Base-by-base conservation (phyloP, 2,329 filamentous ascomycete species). In the Trichoderma semiorbis region DNA sequence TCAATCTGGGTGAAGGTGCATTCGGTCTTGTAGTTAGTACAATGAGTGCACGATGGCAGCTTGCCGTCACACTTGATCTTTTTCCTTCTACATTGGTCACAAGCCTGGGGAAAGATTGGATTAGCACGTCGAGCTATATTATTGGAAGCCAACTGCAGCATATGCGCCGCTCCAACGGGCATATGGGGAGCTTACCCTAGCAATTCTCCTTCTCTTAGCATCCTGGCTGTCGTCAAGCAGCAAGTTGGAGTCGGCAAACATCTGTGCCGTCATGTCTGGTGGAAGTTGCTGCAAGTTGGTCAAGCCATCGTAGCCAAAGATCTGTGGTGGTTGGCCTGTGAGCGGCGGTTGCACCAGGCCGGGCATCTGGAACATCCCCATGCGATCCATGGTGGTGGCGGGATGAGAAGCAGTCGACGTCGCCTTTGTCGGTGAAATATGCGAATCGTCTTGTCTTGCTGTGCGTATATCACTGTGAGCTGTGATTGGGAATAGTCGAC, bases 31-130 rank as follows among this genome's bases (percentile, higher is more conserved):
- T 98, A 98, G 81, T 98, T 98, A 81, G 92, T 92, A 81, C 95
- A 99, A 83, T 98, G 96, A 8, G 93, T 95, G 83, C 96, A 99
- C 73, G 94, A 91, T 47, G 96, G 95, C 83, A 97, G 90, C 84
- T 97, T 97, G 76, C 96, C 95, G 80, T 98, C 96, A 82, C 95
- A 98, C 84, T 98, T 98, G 83, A 98, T 96, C 87, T 95, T 97
- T 83, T 93, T 95, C 84, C 97, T 97, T 77, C 95, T 89, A 80
- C 95, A 98, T 94, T 97, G 97, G 78, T 97, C 95, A 84, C 94
- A 97, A 66, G 94, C 94, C 93, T 95, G 73, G 12, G 24, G 34
- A 53, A 7, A 39, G 12, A 43, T 8, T 3, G 18, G 24, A 60
- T 70, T 21, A 70, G 36, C 67, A 62, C 16, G 1, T 53, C 61